Evolutionary conservation across 78 protist species (phyloP).

Genomic region (Blattamonas nauphoetae): DNA sequence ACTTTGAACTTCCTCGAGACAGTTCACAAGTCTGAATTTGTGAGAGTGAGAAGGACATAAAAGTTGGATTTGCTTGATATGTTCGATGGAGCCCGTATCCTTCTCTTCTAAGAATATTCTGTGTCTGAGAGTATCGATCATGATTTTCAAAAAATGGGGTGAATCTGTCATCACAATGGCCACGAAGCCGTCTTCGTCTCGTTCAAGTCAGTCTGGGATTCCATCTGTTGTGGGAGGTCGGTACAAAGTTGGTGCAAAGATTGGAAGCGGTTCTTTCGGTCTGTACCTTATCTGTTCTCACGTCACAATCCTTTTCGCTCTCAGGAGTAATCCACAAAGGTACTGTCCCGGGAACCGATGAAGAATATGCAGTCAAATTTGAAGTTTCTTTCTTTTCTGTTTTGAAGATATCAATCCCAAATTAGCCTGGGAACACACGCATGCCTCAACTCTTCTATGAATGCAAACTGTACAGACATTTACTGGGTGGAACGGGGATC

Average conservation of each 20-base stretch:
- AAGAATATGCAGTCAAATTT: not conserved
- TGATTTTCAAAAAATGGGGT: no score
- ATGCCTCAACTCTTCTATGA: constrained; percentile 38
- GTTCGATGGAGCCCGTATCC: no score
- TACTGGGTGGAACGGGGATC: constrained; percentile 31
- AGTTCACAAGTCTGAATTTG: no score
- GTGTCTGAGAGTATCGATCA: no score
- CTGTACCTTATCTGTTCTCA: not conserved
- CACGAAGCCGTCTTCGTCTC: no score
- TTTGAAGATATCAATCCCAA: not conserved
- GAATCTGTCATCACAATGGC: no score
- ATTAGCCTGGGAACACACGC: not conserved
- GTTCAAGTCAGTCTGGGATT: no score
- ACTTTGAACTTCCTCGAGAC: no score
- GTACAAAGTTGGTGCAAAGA: not conserved
- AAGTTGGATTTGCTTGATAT: no score
- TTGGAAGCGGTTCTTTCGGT: constrained; percentile 31
- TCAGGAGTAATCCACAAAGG: not conserved
- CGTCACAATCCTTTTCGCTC: not conserved
- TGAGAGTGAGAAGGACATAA: no score
- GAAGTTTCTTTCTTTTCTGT: not conserved
- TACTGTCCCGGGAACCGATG: not conserved
- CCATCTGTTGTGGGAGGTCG: not conserved
- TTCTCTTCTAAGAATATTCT: no score
- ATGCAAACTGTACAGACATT: constrained; percentile 16